These are phyloP conservation scores for Pittosporum tobira DNA, from an alignment of 129 eudicot genomes.

Conservation along the genomic window DNA sequence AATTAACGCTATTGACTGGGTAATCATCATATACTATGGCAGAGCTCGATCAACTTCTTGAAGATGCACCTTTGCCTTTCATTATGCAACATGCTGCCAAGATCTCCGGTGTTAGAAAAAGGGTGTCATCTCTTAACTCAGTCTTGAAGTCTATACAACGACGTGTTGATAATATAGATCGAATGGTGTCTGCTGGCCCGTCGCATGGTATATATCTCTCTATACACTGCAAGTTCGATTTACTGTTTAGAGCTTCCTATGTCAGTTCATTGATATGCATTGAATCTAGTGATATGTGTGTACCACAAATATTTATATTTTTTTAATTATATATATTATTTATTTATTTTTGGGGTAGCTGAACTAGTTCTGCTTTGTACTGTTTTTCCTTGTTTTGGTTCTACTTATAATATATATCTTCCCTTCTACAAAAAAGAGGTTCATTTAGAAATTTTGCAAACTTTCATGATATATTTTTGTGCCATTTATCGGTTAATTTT, in stretches of 20 bases:
- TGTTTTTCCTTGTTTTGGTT: too few species aligned
- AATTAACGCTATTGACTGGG: neutral
- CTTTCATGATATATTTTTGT: too few species aligned
- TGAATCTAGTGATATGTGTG: neutral
- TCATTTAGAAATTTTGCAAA: too few species aligned
- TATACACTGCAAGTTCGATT: neutral
- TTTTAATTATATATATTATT: too few species aligned
- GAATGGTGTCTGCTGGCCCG: slow-evolving; percentile 55
- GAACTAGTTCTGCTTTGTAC: neutral
- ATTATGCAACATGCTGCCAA: slow-evolving; percentile 88
- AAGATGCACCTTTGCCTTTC: slow-evolving; percentile 93
- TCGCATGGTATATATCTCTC: slow-evolving; percentile 43
- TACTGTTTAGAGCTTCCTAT: neutral
- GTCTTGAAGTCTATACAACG: slow-evolving; percentile 74
- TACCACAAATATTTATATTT: too few species aligned
- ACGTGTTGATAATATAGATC: slow-evolving; percentile 71
- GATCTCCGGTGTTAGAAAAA: slow-evolving; percentile 67
- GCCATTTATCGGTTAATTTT: too few species aligned
- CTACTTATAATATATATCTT: too few species aligned
- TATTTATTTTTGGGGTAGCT: too few species aligned
- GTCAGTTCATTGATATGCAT: too few species aligned
- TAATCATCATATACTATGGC: slow-evolving; percentile 17
- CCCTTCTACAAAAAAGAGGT: too few species aligned
- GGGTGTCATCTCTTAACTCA: slow-evolving; percentile 63
- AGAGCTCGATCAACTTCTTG: slow-evolving; percentile 91